Evolutionary conservation across 129 eudicot genomes (phyloP).

Genomic region (Smallanthus sonchifolius): DNA sequence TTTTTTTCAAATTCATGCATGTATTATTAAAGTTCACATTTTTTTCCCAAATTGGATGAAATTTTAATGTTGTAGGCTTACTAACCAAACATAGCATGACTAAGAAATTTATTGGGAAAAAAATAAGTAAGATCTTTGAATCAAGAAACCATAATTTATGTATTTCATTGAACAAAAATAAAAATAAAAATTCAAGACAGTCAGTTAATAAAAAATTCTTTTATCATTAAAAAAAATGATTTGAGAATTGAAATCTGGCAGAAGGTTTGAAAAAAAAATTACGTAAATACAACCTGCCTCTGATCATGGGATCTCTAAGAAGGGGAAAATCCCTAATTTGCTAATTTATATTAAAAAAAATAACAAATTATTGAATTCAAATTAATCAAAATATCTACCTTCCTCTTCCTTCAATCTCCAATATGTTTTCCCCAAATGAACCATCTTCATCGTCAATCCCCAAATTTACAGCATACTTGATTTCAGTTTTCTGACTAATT

Average conservation of each 20-base stretch:
- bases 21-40: slow-evolving; percentile 10
- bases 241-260: not conserved
- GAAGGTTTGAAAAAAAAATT: not conserved
- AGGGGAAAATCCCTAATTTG: not conserved
- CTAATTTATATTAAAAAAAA: not conserved
- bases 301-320: not conserved
- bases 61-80: not conserved
- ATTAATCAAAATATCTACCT: slow-evolving; percentile 30
- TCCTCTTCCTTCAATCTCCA: slow-evolving; percentile 37
- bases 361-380: not conserved
- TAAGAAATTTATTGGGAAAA: not conserved
- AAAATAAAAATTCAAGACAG: not conserved
- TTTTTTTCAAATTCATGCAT: slow-evolving; percentile 11
- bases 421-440: slow-evolving; percentile 42
- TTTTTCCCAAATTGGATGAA: not conserved
- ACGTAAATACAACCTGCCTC: slow-evolving; percentile 14
- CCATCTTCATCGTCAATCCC: slow-evolving; percentile 40
- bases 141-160: slow-evolving; percentile 12
- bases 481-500: not conserved
- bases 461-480: not conserved
- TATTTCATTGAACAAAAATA: not conserved
- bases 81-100: slow-evolving; percentile 10
- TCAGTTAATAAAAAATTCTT: not conserved
- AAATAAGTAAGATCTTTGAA: not conserved
- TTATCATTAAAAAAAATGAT: not conserved